These are phyloP conservation scores for Orbilia brochopaga DNA, from an alignment of 2,329 filamentous ascomycete genomes.

Conservation along the genomic window DNA sequence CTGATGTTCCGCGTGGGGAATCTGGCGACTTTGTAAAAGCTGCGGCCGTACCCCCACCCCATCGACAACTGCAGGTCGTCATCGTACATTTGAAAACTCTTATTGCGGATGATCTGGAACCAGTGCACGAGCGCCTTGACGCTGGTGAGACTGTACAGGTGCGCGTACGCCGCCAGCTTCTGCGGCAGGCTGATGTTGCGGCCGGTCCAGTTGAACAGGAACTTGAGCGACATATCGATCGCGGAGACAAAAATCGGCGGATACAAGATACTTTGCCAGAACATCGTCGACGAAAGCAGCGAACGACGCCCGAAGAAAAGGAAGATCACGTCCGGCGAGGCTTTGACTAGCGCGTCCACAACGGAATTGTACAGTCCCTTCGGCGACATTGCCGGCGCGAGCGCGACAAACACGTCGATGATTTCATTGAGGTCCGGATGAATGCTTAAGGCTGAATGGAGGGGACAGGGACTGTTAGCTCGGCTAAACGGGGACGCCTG, in stretches of 20 bases:
- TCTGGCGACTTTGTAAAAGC: conserved; percentile 91
- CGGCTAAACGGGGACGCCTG: conserved; percentile 1
- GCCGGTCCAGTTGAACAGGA: conserved; percentile 89
- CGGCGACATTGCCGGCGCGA: conserved; percentile 95
- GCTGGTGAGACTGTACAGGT: conserved; percentile 94
- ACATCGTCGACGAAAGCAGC: conserved; percentile 88
- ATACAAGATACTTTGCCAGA: conserved; percentile 93
- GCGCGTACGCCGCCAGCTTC: conserved; percentile 93
- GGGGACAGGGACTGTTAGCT: neutral
- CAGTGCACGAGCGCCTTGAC: conserved; percentile 98
- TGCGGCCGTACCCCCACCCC: conserved; percentile 66
- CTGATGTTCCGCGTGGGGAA: conserved; percentile 97
- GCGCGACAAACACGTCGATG: conserved; percentile 92
- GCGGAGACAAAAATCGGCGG: conserved; percentile 88
- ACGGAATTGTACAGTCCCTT: conserved; percentile 87
- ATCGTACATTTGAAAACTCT: conserved; percentile 97
- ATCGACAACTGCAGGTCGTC: conserved; percentile 84
- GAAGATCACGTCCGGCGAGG: conserved; percentile 89
- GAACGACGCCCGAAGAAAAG: conserved; percentile 89
- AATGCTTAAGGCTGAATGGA: conserved; percentile 72
- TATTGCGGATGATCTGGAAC: conserved; percentile 98
- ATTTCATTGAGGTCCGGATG: conserved; percentile 91
- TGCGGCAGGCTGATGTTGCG: conserved; percentile 83
- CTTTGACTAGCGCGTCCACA: conserved; percentile 90
- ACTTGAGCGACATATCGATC: conserved; percentile 80